Evolutionary conservation across 1,284 basidiomycete species (phyloP).

Genomic region (Marasmius oreades): DNA sequence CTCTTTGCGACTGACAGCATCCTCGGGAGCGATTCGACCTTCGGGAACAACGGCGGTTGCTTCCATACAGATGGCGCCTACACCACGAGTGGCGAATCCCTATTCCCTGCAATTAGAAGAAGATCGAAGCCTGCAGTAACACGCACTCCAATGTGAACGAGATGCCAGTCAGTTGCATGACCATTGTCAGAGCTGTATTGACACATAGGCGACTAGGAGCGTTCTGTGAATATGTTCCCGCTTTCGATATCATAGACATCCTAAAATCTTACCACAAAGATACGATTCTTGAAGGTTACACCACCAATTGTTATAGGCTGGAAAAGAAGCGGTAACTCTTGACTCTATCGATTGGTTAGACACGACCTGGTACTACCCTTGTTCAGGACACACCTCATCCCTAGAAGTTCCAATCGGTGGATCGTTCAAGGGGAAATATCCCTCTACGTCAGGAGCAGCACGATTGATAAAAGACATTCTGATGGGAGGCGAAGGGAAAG

Average conservation of each 20-base stretch:
- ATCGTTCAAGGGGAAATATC: slow-evolving; percentile 61
- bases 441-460: slow-evolving; percentile 42
- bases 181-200: slow-evolving; percentile 74
- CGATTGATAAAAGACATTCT: slow-evolving; percentile 38
- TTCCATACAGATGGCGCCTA: slow-evolving; percentile 65
- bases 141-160: slow-evolving; percentile 68
- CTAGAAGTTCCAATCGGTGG: slow-evolving; percentile 54
- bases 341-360: slow-evolving; percentile 27
- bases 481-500: not conserved
- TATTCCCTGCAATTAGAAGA: slow-evolving; percentile 16
- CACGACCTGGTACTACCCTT: no score
- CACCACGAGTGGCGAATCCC: slow-evolving; percentile 58
- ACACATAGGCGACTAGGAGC: slow-evolving; percentile 68
- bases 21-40: slow-evolving; percentile 72
- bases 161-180: slow-evolving; percentile 75
- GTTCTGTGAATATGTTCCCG: not conserved
- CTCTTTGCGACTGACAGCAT: slow-evolving; percentile 34
- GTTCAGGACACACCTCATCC: slow-evolving; percentile 17
- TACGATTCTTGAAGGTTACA: slow-evolving; percentile 69
- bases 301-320: slow-evolving; percentile 62
- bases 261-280: slow-evolving; percentile 46
- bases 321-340: slow-evolving; percentile 60
- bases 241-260: not conserved
- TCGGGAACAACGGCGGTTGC: slow-evolving; percentile 73
- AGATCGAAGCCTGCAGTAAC: not conserved